Conservation (phyloP, 2,329 filamentous ascomycete species). For the Clarireedia homoeocarpa region DNA sequence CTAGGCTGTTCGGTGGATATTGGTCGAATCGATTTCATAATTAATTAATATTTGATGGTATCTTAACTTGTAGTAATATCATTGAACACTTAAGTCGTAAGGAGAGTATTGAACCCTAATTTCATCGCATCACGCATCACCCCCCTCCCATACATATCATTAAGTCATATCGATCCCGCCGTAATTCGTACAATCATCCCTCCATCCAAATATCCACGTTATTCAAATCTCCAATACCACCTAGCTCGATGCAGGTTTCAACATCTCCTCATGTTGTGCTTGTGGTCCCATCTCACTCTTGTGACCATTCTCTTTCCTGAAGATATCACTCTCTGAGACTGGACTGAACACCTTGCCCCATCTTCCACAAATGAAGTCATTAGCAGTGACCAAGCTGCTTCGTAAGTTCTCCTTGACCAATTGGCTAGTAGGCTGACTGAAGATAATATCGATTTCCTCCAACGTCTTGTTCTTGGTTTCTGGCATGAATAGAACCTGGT, state of each 20-base stretch:
- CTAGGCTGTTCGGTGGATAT: too few relatives aligned
- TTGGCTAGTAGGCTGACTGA: conserved; percentile 53
- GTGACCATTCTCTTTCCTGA: conserved; percentile 22
- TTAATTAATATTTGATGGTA: too few relatives aligned
- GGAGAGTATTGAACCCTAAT: too few relatives aligned
- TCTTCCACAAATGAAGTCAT: conserved; percentile 21
- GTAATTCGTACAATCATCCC: too few relatives aligned
- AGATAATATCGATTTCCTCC: conserved; percentile 64
- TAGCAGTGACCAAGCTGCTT: conserved; percentile 23
- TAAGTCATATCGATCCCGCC: too few relatives aligned
- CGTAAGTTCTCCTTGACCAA: conserved; percentile 52
- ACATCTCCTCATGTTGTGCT: conserved; percentile 16
- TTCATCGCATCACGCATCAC: too few relatives aligned
- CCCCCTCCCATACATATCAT: too few relatives aligned
- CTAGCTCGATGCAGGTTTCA: conserved; percentile 5
- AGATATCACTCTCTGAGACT: conserved; percentile 24
- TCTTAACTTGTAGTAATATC: too few relatives aligned
- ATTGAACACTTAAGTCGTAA: too few relatives aligned
- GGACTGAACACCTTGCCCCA: conserved; percentile 27
- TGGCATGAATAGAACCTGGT: conserved; percentile 69
- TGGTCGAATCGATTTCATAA: too few relatives aligned
- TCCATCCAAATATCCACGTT: too few relatives aligned
- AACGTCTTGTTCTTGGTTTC: conserved; percentile 61
- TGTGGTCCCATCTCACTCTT: conserved; percentile 14
- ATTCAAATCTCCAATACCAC: too few relatives aligned